phyloP scores from a whole-genome alignment of 768 basidiomycete species.

The Hypsizygus marmoreus region DNA sequence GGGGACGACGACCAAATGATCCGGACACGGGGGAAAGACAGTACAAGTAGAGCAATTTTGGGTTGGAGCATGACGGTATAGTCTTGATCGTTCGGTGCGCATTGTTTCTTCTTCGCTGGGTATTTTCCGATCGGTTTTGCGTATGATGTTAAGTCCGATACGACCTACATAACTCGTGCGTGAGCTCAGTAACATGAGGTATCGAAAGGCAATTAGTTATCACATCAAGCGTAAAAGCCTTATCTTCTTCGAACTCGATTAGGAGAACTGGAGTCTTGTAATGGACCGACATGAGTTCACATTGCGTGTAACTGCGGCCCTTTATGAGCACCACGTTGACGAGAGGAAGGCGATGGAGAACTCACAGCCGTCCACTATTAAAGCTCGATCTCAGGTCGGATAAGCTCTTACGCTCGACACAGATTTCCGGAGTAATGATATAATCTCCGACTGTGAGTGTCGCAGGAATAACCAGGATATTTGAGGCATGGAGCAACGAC shows the following conservation, averaged over 20 bases:
- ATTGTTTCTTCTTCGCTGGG: conserved; percentile 50
- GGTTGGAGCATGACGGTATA: conserved; percentile 68
- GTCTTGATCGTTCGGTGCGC: conserved; percentile 27
- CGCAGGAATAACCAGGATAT: conserved; percentile 80
- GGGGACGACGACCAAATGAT: conserved; percentile 99
- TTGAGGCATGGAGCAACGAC: conserved; percentile 82
- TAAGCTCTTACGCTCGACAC: conserved; percentile 94
- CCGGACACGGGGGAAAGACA: conserved; percentile 88
- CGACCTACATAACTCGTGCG: conserved; percentile 42
- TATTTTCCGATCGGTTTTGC: conserved; percentile 63
- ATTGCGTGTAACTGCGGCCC: conserved; percentile 82
- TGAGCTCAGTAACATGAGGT: background rate
- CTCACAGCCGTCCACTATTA: conserved; percentile 90
- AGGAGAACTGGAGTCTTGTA: conserved; percentile 93
- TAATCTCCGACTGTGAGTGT: conserved; percentile 97
- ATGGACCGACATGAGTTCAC: conserved; percentile 94
- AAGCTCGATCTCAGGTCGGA: conserved; percentile 93
- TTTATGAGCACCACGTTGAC: background rate
- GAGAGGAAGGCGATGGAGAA: conserved; percentile 15
- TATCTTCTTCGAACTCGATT: conserved; percentile 98
- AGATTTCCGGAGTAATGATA: conserved; percentile 92
- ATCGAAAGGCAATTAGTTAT: conserved; percentile 9
- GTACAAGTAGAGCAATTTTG: conserved; percentile 88
- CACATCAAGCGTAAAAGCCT: conserved; percentile 89
- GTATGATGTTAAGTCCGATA: conserved; percentile 69